These are phyloP conservation scores for Colletotrichum costaricense DNA, from an alignment of 2,329 filamentous ascomycete genomes.

Conservation along the genomic window DNA sequence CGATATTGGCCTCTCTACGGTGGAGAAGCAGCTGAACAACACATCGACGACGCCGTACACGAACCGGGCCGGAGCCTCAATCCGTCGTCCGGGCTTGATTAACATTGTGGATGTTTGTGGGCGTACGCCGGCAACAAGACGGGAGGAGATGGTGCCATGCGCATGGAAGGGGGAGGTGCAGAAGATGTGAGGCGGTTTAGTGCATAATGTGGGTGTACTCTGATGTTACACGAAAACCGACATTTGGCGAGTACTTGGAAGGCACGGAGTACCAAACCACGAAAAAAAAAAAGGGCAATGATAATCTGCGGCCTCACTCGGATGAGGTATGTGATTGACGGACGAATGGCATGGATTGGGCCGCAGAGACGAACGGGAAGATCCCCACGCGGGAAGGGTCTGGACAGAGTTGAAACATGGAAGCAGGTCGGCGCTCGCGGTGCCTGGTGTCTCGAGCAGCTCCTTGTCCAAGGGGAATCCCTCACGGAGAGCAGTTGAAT, in stretches of 20 bases:
- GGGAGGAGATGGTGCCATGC: slow-evolving; percentile 11
- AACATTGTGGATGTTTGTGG: slow-evolving; percentile 11
- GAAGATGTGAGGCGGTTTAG: slow-evolving; percentile 13
- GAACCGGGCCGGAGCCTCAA: not conserved
- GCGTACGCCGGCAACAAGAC: not conserved
- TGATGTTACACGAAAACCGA: not conserved
- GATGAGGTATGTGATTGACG: not conserved
- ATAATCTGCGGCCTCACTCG: slow-evolving; percentile 16
- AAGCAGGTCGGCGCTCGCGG: not conserved
- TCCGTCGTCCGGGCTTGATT: not conserved
- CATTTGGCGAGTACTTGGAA: not conserved
- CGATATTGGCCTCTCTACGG: no score
- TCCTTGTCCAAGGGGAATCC: not conserved
- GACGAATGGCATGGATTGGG: not conserved
- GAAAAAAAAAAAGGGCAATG: not conserved
- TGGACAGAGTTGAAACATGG: not conserved
- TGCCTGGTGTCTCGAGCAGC: slow-evolving; percentile 1
- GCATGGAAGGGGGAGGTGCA: slow-evolving; percentile 1
- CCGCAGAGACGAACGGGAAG: slow-evolving; percentile 6
- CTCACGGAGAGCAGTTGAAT: not conserved
- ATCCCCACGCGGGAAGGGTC: not conserved
- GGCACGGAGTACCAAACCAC: no score
- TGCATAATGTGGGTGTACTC: not conserved
- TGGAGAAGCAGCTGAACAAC: not conserved
- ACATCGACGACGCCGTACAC: not conserved